These are phyloP conservation scores for Chrysoporthe austroafricana DNA, from an alignment of 2,329 filamentous ascomycete species.

Conservation along the genomic window DNA sequence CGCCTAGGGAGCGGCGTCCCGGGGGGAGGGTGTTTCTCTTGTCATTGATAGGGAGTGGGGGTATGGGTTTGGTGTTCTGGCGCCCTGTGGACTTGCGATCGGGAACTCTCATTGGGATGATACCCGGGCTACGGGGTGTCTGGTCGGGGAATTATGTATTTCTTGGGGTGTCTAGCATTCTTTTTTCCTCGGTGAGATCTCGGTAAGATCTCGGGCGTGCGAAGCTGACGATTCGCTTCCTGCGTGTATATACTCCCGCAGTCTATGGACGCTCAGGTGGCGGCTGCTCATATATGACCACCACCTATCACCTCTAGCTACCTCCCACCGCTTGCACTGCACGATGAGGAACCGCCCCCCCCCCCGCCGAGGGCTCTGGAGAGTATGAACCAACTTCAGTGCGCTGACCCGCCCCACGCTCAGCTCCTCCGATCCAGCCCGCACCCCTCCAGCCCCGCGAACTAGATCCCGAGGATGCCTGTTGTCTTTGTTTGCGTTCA, in stretches of 20 bases:
- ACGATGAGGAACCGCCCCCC: background rate
- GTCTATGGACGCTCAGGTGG: background rate
- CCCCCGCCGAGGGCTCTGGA: conserved; percentile 17
- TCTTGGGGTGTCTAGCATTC: too few species aligned
- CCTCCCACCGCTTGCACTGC: background rate
- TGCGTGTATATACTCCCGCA: background rate
- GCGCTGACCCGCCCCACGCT: conserved; percentile 41
- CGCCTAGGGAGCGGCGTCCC: too few species aligned
- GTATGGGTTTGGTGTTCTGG: background rate
- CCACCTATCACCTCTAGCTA: background rate
- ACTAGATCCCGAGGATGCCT: conserved; percentile 52
- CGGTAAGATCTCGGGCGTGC: too few species aligned
- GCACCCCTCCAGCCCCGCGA: conserved; percentile 41
- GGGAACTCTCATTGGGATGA: too few species aligned
- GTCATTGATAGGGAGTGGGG: background rate
- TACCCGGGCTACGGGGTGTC: too few species aligned
- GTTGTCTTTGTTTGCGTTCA: conserved; percentile 42
- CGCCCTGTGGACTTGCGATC: too few species aligned
- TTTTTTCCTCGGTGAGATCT: too few species aligned
- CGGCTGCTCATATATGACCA: background rate
- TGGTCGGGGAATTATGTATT: too few species aligned
- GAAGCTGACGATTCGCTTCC: background rate
- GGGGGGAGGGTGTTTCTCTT: too few species aligned
- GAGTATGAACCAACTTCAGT: conserved; percentile 45
- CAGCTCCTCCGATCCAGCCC: conserved; percentile 38